Conservation (phyloP, 169 alveolate species). For the Besnoitia besnoiti region DNA sequence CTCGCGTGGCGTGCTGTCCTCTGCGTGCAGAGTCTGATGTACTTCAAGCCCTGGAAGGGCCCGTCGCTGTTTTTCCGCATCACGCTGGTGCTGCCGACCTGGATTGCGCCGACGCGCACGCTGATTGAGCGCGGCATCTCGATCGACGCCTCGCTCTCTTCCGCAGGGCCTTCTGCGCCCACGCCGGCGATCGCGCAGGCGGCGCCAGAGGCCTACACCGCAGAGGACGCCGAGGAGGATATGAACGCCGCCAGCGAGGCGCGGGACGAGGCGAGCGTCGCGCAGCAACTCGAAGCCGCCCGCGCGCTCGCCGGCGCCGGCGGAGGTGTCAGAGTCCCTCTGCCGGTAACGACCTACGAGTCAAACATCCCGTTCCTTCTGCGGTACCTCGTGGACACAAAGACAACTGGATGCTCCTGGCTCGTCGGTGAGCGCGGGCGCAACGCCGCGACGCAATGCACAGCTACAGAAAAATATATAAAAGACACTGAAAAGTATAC, state of each 20-base stretch:
- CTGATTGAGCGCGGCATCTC: conserved; percentile 82
- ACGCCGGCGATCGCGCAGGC: neutral
- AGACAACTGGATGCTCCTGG: conserved; percentile 98
- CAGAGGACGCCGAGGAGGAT: neutral
- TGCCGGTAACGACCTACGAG: conserved; percentile 87
- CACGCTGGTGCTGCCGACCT: conserved; percentile 84
- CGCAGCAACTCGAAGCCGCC: neutral
- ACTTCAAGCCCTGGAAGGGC: conserved; percentile 42
- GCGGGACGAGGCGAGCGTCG: neutral
- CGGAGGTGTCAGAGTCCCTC: neutral
- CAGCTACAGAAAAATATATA: neutral
- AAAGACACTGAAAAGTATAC: neutral
- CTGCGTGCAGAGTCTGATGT: conserved; percentile 60
- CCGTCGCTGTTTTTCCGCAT: conserved; percentile 76
- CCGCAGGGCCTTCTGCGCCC: neutral
- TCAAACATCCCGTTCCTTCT: conserved; percentile 96
- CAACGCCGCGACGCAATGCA: neutral
- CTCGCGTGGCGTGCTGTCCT: neutral
- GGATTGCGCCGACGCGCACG: conserved; percentile 83
- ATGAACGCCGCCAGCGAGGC: neutral
- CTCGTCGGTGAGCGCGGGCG: conserved; percentile 66
- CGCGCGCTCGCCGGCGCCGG: neutral
- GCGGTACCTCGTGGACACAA: conserved; percentile 95
- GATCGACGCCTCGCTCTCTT: conserved; percentile 25
- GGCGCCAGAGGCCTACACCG: neutral